Base-by-base conservation (phyloP, 2,329 filamentous ascomycete genomes). In the Sporothrix variecibatus region DNA sequence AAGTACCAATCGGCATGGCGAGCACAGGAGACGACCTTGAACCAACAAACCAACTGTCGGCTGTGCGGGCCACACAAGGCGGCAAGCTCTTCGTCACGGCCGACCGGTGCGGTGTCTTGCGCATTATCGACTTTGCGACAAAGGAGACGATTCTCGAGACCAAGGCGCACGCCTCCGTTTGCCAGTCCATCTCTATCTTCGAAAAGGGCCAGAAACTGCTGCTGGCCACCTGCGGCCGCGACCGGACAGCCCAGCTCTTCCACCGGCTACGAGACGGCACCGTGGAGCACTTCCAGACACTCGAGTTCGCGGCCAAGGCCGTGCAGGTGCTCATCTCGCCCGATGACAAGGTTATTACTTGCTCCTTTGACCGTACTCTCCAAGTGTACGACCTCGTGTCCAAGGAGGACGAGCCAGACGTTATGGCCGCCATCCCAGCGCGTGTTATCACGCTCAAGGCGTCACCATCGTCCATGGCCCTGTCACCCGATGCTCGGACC, bases 191-290 rank as follows among this genome's bases (percentile, higher is more conserved):
- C 77, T 89, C 91, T 26, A 86, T 97, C 4, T 90, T 90, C 78
- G 89, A 93, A 77, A 86, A 87, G 62, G 85, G 87, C 0, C 85
- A 87, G 0, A 86, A 84, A 65, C 87, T 90, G 49, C 85, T 97
- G 64, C 86, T 98, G 78, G 95, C 93, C 23, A 94, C 92, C 12
- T 95, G 92, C 80, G 93, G 94, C 49, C 89, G 96, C 77, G 96
- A 99, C 82, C 91, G 96, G 70, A 97, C 93, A n/a, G 89, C 95
- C 0, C 96, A 99, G 81, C 84, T 99, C n/a, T 98, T 98, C 80
- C 87, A 89, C 75, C 85, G 86, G 34, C 86, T 86, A 31, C 83
- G 84, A 1, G 85, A 82, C 15, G 87, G 89, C 2, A 83, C 82
- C 2, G 92, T 97, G 81, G 89, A 93, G 74, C 88, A 98, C 74